Evolutionary conservation across 805 yeast genomes (phyloP), one percentile per base, ranked within the genome.

Genomic region (Monosporozyma aerobia): DNA sequence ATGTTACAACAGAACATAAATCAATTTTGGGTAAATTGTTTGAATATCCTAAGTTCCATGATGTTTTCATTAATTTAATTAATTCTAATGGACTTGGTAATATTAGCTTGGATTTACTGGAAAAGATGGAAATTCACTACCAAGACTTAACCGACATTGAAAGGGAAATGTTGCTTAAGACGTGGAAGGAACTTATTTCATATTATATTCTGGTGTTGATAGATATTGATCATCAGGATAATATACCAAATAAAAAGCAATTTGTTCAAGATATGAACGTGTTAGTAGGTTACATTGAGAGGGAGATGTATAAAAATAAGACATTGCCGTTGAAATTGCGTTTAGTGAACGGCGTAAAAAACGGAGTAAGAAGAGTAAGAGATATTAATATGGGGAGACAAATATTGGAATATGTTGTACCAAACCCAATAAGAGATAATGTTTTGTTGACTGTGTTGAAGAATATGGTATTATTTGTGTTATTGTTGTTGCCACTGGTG

Each of bases 401-500:
- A 9, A 4, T 51, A n/a, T 33, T 58, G 41, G 54, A 61, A 14
- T 43, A 53, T 30, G 44, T 66, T 48, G 61, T 61, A 11, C 63
- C 69, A 19, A 52, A 62, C 44, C 63, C 63, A 30, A 25, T 44
- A 27, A 48, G 48, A 10, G 64, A 62, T 50, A 54, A 50, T 51
- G 41, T 57, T n/a, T 14, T 56, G 2, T 32, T 51, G 23, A 61
- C 58, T 33, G 27, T 61, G 14, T 13, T 57, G 30, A 65, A 63
- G 54, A 62, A 63, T 55, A 40, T 57, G 8, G 30, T 53, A 5
- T 57, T 64, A 10, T 65, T 62, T 47, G 30, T 62, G 16, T 33
- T 63, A 5, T 49, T 63, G 19, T 49, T 64, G 11, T 8, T 63
- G 2, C 69, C 69, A 19, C 53, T 51, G 10, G 46, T 56, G 9